These are phyloP conservation scores for Papiliotrema fonsecae DNA, from an alignment of 1,284 basidiomycete genomes.

Conservation along the genomic window DNA sequence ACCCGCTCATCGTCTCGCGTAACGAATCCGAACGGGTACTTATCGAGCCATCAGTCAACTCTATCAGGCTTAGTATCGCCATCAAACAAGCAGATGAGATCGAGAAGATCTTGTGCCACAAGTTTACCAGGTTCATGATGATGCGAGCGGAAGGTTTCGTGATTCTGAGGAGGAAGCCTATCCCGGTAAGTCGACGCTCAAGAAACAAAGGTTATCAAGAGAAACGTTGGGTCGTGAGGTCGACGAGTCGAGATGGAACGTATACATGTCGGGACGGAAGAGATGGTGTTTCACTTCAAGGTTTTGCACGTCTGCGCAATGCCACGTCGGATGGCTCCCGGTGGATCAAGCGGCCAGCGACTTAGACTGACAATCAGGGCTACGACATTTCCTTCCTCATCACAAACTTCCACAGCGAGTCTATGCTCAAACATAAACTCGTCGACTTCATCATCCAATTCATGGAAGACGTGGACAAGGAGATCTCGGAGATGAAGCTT, in stretches of 20 bases:
- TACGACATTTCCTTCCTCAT: constrained; percentile 99
- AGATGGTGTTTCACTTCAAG: too few relatives aligned
- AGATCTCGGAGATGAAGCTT: constrained; percentile 59
- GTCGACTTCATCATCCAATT: constrained; percentile 99
- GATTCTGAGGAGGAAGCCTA: constrained; percentile 88
- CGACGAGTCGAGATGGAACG: too few relatives aligned
- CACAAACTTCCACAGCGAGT: constrained; percentile 93
- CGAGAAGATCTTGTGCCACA: constrained; percentile 93
- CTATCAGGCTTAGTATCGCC: constrained; percentile 89
- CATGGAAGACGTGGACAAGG: constrained; percentile 86
- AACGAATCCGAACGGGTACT: constrained; percentile 96
- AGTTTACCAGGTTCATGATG: constrained; percentile 99
- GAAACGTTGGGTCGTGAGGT: too few relatives aligned
- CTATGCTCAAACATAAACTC: constrained; percentile 98
- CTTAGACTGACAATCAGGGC: constrained; percentile 55
- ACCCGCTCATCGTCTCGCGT: constrained; percentile 86
- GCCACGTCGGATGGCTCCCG: too few relatives aligned
- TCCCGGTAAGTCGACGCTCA: constrained; percentile 58
- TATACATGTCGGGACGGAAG: too few relatives aligned
- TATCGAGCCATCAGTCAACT: constrained; percentile 96
- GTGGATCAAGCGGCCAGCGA: not conserved
- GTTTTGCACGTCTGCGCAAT: too few relatives aligned
- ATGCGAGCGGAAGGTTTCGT: constrained; percentile 96
- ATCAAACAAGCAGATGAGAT: constrained; percentile 99
- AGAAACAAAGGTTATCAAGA: not conserved